phyloP scores from a whole-genome alignment of 768 basidiomycete genomes.

The Scleroderma bovista region DNA sequence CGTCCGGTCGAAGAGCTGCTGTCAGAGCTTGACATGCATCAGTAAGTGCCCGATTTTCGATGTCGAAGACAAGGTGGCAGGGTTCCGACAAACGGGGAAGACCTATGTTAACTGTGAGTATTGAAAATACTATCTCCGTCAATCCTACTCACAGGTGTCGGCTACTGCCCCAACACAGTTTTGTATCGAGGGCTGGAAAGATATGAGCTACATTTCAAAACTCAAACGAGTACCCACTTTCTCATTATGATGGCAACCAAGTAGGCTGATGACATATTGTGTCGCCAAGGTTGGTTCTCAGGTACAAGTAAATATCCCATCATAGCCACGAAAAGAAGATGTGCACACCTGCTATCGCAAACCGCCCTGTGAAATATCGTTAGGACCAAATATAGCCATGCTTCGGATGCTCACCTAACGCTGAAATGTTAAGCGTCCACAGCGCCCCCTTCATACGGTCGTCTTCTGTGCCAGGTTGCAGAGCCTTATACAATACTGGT shows the following conservation, averaged over 20 bases:
- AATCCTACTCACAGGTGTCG: not conserved
- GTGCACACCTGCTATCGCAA: constrained; percentile 59
- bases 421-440: constrained; percentile 73
- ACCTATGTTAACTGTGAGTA: constrained; percentile 33
- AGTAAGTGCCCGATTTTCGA: constrained; percentile 41
- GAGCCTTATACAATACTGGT: constrained; percentile 53
- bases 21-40: constrained; percentile 35
- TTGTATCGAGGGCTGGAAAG: constrained; percentile 11
- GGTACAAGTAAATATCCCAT: constrained; percentile 8
- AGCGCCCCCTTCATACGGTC: constrained; percentile 95
- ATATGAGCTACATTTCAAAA: not conserved
- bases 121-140: not conserved
- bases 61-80: constrained; percentile 45
- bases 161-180: constrained; percentile 14
- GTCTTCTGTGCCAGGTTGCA: constrained; percentile 73
- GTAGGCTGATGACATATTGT: constrained; percentile 54
- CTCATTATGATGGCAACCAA: constrained; percentile 81
- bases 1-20: constrained; percentile 23
- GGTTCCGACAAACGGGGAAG: constrained; percentile 60
- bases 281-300: constrained; percentile 55
- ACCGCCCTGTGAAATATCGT: constrained; percentile 41
- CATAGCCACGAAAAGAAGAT: not conserved
- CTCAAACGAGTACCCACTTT: constrained; percentile 45
- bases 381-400: constrained; percentile 4
- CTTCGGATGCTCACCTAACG: constrained; percentile 43